Evolutionary conservation across 2,329 filamentous ascomycete species (phyloP), one percentile per base, ranked within the genome.

Genomic region (Raffaelea ambrosiae): DNA sequence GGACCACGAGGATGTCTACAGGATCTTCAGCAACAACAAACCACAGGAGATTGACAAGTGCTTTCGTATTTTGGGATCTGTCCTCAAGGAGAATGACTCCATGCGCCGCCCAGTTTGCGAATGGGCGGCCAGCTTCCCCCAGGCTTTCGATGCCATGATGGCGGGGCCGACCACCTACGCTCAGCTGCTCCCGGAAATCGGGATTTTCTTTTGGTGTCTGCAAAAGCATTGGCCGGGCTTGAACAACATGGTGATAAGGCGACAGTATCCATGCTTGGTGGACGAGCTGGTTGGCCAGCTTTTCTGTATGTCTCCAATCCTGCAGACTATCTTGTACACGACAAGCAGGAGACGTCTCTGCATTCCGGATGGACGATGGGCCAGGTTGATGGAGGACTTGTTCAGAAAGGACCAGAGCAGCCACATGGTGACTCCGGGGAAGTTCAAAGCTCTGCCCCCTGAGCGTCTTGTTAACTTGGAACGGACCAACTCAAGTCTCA

Each of bases 181-280:
- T 2, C 23, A 35, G 3, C 33, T 53, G 1, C 21, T 66, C 5
- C 23, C 38, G 8, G 51, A 66, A 14, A 71, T 81, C 16, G 60
- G 69, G 19, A 49, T 55, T 1, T 76, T 72, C 43, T 63, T 77
- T n/a, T 49, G 57, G 3, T 60, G 65, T 7, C 56, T 84, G 14
- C 61, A 66, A 3, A 52, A 57, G 19, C 55, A 61, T 16, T 77
- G 73, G 71, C 22, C 51, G 1, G 5, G 40, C 3, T 63, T 72
- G 41, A 61, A 61, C 22, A 18, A 35, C 2, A 20, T 16, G 0
- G 43, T 51, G 0, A 14, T 45, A 11, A 29, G 31, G 1, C 57
- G 63, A 20, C 36, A 44, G 10, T 65, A 61, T 44, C 63, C 63
- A 1, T 54, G 58, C n/a, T 47, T 65, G 11, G 53, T 64, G 39